Base-by-base conservation (phyloP, 2,329 filamentous ascomycete species). In the Aotearoamyces nothofagi region DNA sequence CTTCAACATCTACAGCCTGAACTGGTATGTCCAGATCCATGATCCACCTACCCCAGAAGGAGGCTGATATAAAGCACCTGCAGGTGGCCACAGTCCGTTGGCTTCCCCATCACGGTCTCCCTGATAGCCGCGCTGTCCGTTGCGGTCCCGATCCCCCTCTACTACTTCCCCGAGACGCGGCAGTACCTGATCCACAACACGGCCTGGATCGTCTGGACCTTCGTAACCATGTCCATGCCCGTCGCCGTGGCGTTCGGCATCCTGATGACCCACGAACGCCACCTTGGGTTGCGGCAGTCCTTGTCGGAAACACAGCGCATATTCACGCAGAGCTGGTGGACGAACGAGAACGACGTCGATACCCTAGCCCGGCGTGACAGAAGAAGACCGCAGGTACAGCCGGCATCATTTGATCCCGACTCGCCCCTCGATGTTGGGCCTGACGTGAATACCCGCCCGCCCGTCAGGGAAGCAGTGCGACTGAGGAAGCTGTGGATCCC, bases 1-100 rank as follows among this genome's bases (percentile, higher is more conserved):
- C 4, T 78, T 78, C 49, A 78, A 78, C 42, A 58, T 78, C 13
- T 78, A 78, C 56, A 70, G 66, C 36, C 55, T 78, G 32, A 78
- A 78, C 51, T 78, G 73, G 73, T 52, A 30, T 17, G 29, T 30
- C 9, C 17, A 14, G 9, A n/a, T 11, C 14, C 19, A 4, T n/a
- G n/a, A n/a, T 17, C 9, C 13, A 9, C 14, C 20, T 15, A 13
- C 22, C 4, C 22, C 4, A 20, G 10, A 16, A 16, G 17, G 31
- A 7, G 26, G 4, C 24, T 15, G 12, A 25, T 24, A 23, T 15
- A 7, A 4, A 5, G 5, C 3, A 26, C 7, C 5, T 26, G n/a
- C 22, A 60, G 55, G 55, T 78, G 72, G 72, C 72, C 72, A 5
- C 56, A 66, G 32, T 63, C 63, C 5, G 54, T 78, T 5, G 73